Evolutionary conservation across 1,284 basidiomycete species (phyloP), one percentile per base, ranked within the genome.

Genomic region (Trametes versicolor): DNA sequence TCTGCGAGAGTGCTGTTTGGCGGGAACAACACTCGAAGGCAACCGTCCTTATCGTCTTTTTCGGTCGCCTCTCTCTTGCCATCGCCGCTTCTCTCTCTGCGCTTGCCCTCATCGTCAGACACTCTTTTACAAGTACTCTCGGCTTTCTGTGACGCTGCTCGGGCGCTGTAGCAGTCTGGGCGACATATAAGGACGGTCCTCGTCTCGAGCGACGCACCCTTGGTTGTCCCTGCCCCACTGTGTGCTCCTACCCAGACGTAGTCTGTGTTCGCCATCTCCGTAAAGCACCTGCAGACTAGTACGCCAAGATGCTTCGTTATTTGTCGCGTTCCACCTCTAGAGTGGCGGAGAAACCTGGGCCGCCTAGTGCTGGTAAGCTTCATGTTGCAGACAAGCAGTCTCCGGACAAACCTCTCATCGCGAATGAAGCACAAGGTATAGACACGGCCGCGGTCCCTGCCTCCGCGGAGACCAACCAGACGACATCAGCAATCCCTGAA

Each of bases 31-130:
- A 43, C 25, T 41, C 43, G 29, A 39, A 56, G 54, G 8, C 13
- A 17, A 17, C 53, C n/a, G n/a, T n/a, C 53, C 19, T 36, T 34
- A 56, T 56, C 60, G 60, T 62, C 51, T 25, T 17, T 21, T 50
- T 60, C 50, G 17, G 60, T 23, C 39, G 48, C 25, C 57, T 37
- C 36, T 13, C 34, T 19, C 43, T 48, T n/a, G 48, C 34, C 48
- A 25, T 36, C 47, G 23, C n/a, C 47, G 4, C 39, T 17, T 8
- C 39, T 15, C 15, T 15, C 15, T 17, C 17, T 41, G 12, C 6
- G 15, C 39, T 17, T 41, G 39, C 39, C 39, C 17, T 17, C 17
- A 4, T 41, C 12, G 12, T 17, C 12, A 9, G 39, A 41, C 39
- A 41, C 15, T 36, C 34, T 17, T 17, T 41, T 41, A 15, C 39